Evolutionary conservation across 2,329 filamentous ascomycete species (phyloP).

Genomic region (Aspergillus sp.): DNA sequence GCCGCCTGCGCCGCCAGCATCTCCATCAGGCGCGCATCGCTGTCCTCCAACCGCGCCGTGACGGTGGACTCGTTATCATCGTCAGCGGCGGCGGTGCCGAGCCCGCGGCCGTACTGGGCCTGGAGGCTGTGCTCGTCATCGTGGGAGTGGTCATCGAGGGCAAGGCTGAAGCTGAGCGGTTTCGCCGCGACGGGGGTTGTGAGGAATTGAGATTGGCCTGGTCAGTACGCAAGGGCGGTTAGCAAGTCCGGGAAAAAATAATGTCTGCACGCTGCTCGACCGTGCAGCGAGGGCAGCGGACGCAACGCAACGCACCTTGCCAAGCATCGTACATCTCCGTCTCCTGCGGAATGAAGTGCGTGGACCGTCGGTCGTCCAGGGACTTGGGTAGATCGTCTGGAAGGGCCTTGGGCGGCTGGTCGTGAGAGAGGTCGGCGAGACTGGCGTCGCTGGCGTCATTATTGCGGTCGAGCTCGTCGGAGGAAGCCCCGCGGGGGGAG

Average conservation of each 20-base stretch:
- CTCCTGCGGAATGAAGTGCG: constrained; percentile 69
- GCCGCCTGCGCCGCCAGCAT: constrained; percentile 96
- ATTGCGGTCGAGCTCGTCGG: constrained; percentile 25
- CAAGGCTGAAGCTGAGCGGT: constrained; percentile 79
- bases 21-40: constrained; percentile 84
- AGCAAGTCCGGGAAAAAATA: not conserved
- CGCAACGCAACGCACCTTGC: constrained; percentile 67
- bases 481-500: constrained; percentile 27
- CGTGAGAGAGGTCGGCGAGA: constrained; percentile 17
- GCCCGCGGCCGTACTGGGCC: constrained; percentile 30
- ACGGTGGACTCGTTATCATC: constrained; percentile 35
- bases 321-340: constrained; percentile 99
- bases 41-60: constrained; percentile 63
- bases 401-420: constrained; percentile 47
- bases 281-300: constrained; percentile 1
- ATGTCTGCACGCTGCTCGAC: constrained; percentile 4
- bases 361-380: constrained; percentile 77
- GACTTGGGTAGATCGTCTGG: constrained; percentile 87
- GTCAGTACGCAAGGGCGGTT: not conserved
- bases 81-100: constrained; percentile 18
- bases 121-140: constrained; percentile 55
- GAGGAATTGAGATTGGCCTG: constrained; percentile 93
- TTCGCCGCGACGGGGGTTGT: constrained; percentile 82
- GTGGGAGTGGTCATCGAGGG: constrained; percentile 73
- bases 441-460: constrained; percentile 14